Conservation (phyloP, 2,329 filamentous ascomycete species). For the Ambrosiella cleistominuta region DNA sequence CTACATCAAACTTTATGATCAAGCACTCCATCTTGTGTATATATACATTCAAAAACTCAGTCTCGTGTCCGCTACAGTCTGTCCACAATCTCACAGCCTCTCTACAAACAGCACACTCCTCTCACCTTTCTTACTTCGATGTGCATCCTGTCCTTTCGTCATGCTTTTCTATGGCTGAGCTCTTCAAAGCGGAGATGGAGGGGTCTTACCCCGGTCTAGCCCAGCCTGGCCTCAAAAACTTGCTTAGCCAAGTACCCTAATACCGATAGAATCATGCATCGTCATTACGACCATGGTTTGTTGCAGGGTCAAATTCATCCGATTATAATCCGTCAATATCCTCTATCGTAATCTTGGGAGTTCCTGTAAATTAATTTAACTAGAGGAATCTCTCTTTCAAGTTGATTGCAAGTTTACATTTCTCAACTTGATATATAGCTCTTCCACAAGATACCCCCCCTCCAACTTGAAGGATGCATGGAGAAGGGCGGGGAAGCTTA, state of each 20-base stretch:
- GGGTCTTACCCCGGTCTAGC: background rate
- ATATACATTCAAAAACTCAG: too few relatives aligned
- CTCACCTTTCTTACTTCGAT: background rate
- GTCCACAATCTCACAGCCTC: background rate
- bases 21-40: too few relatives aligned
- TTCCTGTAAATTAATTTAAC: too few relatives aligned
- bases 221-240: slow-evolving; percentile 3
- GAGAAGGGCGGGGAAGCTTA: background rate
- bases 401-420: too few relatives aligned
- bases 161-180: background rate
- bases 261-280: background rate
- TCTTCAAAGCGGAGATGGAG: background rate
- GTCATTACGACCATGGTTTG: background rate
- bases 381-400: too few relatives aligned
- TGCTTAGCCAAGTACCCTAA: background rate
- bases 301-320: too few relatives aligned
- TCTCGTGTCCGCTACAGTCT: too few relatives aligned
- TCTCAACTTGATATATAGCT: too few relatives aligned
- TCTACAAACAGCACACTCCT: too few relatives aligned
- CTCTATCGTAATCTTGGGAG: too few relatives aligned
- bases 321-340: too few relatives aligned
- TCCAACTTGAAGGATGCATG: background rate
- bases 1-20: too few relatives aligned
- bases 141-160: background rate
- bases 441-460: background rate